A percentile compares a stretch with the other conserved stretches of the same genome.
Evolutionary conservation across 2,329 filamentous ascomycete species (phyloP).

Genomic region (Mycosphaerella sp.): DNA sequence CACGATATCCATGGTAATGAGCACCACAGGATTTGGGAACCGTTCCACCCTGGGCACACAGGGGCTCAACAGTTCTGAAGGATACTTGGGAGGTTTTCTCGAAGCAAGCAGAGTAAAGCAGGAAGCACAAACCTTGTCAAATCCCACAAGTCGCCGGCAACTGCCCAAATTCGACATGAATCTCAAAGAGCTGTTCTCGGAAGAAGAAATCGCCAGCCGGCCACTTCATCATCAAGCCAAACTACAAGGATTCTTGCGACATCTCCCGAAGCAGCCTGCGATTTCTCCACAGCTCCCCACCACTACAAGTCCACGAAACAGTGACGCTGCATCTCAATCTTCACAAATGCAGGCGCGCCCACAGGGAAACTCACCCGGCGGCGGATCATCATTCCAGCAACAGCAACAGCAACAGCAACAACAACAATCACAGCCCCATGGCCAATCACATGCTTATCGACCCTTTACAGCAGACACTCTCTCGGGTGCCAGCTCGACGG

Average conservation of each 20-base stretch:
- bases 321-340: conserved; percentile 11
- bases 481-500: conserved; percentile 9
- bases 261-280: conserved; percentile 21
- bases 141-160: conserved; percentile 4
- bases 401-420: no score
- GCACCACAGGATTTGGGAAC: conserved; percentile 64
- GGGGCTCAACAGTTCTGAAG: conserved; percentile 26
- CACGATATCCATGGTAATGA: conserved; percentile 90
- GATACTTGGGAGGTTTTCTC: conserved; percentile 23
- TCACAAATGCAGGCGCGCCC: conserved; percentile 17
- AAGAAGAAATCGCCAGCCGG: conserved; percentile 37
- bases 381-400: conserved; percentile 17
- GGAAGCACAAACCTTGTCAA: conserved; percentile 1
- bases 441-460: conserved; percentile 22
- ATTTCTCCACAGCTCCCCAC: conserved; percentile 17
- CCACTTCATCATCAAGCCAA: conserved; percentile 26
- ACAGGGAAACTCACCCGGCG: conserved; percentile 25
- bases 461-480: conserved; percentile 3
- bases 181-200: conserved; percentile 47
- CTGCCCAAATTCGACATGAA: conserved; percentile 55
- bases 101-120: conserved; percentile 6
- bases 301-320: conserved; percentile 19
- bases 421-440: no score
- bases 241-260: conserved; percentile 20
- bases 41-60: conserved; percentile 29